Conservation (phyloP, 345 rosid genomes). For the Aquilaria sinensis region DNA sequence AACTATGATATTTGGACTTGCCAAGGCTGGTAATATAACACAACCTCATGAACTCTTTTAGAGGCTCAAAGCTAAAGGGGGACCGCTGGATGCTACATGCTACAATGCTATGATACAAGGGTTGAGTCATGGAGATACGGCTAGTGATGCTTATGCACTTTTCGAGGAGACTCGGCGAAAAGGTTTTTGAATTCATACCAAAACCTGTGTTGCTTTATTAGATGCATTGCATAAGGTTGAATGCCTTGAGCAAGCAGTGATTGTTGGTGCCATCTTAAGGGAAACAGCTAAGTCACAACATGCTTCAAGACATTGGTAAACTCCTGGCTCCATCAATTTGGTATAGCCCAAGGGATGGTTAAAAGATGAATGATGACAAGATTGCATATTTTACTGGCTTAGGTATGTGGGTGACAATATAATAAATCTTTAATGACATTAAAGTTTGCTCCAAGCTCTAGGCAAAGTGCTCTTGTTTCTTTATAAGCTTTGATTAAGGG, state of each 20-base stretch:
- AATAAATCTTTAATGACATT: too few species aligned
- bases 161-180: slow-evolving; percentile 68
- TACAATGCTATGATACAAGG: slow-evolving; percentile 81
- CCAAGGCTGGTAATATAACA: slow-evolving; percentile 68
- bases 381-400: too few species aligned
- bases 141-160: slow-evolving; percentile 55
- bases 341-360: background rate
- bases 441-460: too few species aligned
- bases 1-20: slow-evolving; percentile 75
- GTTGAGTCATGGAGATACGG: slow-evolving; percentile 58
- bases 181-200: slow-evolving; percentile 52
- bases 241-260: slow-evolving; percentile 78
- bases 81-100: slow-evolving; percentile 58
- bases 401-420: too few species aligned
- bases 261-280: slow-evolving; percentile 77
- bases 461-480: too few species aligned
- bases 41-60: slow-evolving; percentile 61
- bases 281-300: slow-evolving; percentile 82
- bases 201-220: slow-evolving; percentile 68
- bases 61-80: slow-evolving; percentile 55
- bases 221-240: slow-evolving; percentile 76
- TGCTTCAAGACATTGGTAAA: slow-evolving; percentile 66
- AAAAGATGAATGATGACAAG: too few species aligned
- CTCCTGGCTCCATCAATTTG: background rate
- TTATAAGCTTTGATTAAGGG: too few species aligned